These are phyloP conservation scores for Pseudocercospora musae DNA, from an alignment of 2,329 filamentous ascomycete genomes.

Conservation along the genomic window DNA sequence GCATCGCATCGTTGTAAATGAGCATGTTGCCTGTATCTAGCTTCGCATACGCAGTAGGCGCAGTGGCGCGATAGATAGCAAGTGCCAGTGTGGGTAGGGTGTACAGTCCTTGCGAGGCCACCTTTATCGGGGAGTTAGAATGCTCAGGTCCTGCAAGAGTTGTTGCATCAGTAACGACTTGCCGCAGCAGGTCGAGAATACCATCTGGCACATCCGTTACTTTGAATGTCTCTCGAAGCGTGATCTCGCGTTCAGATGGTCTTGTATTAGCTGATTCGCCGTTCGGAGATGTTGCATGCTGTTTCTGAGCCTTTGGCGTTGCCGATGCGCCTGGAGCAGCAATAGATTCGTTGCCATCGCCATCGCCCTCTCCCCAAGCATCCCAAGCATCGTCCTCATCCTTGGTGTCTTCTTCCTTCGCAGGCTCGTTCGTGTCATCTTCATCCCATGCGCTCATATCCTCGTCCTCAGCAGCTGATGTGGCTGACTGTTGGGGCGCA, in stretches of 20 bases:
- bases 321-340: conserved; percentile 34
- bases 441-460: conserved; percentile 51
- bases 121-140: conserved; percentile 55
- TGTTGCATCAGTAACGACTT: conserved; percentile 45
- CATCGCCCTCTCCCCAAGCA: conserved; percentile 85
- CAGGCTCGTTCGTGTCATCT: conserved; percentile 31
- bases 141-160: conserved; percentile 54
- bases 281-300: conserved; percentile 24
- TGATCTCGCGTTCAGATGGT: conserved; percentile 47
- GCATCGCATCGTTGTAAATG: conserved; percentile 62
- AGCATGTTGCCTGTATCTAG: conserved; percentile 59
- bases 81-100: conserved; percentile 68
- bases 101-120: conserved; percentile 68
- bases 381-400: conserved; percentile 69
- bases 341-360: conserved; percentile 30
- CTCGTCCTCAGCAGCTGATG: conserved; percentile 39
- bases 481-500: conserved; percentile 22
- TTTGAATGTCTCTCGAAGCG: conserved; percentile 79
- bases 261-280: conserved; percentile 25
- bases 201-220: conserved; percentile 83
- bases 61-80: conserved; percentile 76
- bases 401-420: conserved; percentile 26
- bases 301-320: conserved; percentile 22
- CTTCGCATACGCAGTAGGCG: conserved; percentile 68
- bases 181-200: conserved; percentile 65